Base-by-base conservation (phyloP, 495 filamentous ascomycete genomes). In the Sordaria brevicollis region DNA sequence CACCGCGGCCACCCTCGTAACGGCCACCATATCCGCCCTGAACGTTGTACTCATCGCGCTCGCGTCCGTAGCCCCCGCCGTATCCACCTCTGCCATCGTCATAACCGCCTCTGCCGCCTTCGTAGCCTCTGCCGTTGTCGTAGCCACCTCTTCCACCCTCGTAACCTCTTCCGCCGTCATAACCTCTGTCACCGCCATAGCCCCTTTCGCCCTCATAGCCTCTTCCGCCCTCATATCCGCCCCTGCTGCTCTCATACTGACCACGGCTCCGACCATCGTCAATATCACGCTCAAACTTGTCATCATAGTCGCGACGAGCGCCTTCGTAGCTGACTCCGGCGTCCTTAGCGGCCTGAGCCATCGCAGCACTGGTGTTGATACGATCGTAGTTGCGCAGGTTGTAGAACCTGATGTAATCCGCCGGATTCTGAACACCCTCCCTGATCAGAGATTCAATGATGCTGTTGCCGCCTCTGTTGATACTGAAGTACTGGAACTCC, bases 301-400 rank as follows among this genome's bases (percentile, higher is more conserved):
- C 82, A 76, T 94, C 92, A 71, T 89, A 86, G 69, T 90, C 83
- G 73, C 82, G 83, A 66, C 89, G 84, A 15, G 92, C 92, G 25
- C 87, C 82, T 65, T 91, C 88, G 75, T 96, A 97, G 66, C 82
- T 79, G 10, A 96, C 90, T 39, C 93, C 93, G 65, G 88, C 88
- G 37, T 84, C 78, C 31, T 85, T 78, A 76, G 96, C 90, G 1
- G 85, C 90, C 11, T 84, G 77, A n/a, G 81, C 73, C 86, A 95
- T 87, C 10, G 88, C 79, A 2, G 79, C 80, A 37, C 88, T 89
- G 19, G 83, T 84, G 79, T 97, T 96, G 79, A 98, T 92, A 13
- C 93, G 90, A 76, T 98, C 94, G 77, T 95, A 97, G 77, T 89
- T 97, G 49, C 94, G 88, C 15, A 98, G 84, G 79, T 98, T 98